These are phyloP conservation scores for Cordyceps javanica DNA, from an alignment of 2,329 filamentous ascomycete genomes.

Conservation along the genomic window DNA sequence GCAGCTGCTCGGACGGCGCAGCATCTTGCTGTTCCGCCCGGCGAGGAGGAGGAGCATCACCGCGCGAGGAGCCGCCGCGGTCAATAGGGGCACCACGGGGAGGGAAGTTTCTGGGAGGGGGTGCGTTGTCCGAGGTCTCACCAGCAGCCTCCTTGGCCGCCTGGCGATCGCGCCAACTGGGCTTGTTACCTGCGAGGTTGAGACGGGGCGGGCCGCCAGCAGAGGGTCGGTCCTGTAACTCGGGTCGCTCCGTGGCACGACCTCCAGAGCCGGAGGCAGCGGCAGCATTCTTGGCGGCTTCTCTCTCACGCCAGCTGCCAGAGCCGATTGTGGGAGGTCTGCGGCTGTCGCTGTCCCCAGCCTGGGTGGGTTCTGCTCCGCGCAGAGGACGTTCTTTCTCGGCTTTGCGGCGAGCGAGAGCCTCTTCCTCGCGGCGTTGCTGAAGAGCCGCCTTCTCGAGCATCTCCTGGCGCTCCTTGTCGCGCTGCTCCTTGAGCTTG, in stretches of 20 bases:
- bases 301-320: constrained; percentile 39
- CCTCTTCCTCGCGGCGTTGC: constrained; percentile 80
- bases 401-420: constrained; percentile 65
- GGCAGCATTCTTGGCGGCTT: constrained; percentile 24
- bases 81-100: constrained; percentile 33
- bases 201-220: constrained; percentile 53
- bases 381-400: constrained; percentile 47
- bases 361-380: constrained; percentile 33
- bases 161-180: constrained; percentile 70
- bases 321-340: constrained; percentile 28
- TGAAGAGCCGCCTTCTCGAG: constrained; percentile 62
- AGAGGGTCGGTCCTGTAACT: constrained; percentile 39
- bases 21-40: constrained; percentile 30
- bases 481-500: constrained; percentile 59
- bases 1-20: constrained; percentile 43
- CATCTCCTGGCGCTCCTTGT: constrained; percentile 62
- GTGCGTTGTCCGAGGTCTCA: constrained; percentile 35
- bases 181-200: constrained; percentile 53
- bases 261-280: constrained; percentile 25
- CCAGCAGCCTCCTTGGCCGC: constrained; percentile 38
- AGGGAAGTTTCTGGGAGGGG: constrained; percentile 33
- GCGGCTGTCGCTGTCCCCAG: constrained; percentile 23
- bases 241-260: constrained; percentile 36
- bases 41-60: constrained; percentile 10
- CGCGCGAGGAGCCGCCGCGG: constrained; percentile 37